These are phyloP conservation scores for Daldinia loculata DNA, from an alignment of 495 filamentous ascomycete genomes.

Conservation along the genomic window DNA sequence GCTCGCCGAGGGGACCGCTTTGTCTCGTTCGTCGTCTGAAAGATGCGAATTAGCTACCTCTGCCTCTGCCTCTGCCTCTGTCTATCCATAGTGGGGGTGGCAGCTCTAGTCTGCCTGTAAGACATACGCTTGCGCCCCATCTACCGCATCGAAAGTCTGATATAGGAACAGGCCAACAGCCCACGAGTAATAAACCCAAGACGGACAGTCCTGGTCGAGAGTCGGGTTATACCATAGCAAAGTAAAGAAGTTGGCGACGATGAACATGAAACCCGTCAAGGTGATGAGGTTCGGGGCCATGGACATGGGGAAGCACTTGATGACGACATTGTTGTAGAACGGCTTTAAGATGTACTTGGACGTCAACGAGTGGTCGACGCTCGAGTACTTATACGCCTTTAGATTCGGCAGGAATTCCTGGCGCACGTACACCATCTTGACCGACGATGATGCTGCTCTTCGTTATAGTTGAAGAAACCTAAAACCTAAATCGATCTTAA, in stretches of 20 bases:
- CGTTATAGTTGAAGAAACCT: background rate
- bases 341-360: constrained; percentile 95
- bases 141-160: constrained; percentile 97
- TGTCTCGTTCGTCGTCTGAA: constrained; percentile 83
- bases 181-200: constrained; percentile 95
- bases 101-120: background rate
- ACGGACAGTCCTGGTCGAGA: constrained; percentile 89
- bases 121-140: constrained; percentile 89
- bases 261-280: constrained; percentile 87
- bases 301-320: constrained; percentile 90
- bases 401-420: constrained; percentile 89
- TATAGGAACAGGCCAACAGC: constrained; percentile 91
- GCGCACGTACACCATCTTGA: constrained; percentile 82
- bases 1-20: constrained; percentile 91
- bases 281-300: constrained; percentile 94
- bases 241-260: constrained; percentile 90
- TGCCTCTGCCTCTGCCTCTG: background rate
- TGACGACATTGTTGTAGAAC: constrained; percentile 94
- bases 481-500: background rate
- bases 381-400: constrained; percentile 89
- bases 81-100: background rate
- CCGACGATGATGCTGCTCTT: constrained; percentile 12
- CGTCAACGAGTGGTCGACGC: constrained; percentile 85
- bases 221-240: constrained; percentile 96
- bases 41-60: constrained; percentile 31